Evolutionary conservation across 2,329 filamentous ascomycete species (phyloP).

Genomic region (Seiridium cupressi): DNA sequence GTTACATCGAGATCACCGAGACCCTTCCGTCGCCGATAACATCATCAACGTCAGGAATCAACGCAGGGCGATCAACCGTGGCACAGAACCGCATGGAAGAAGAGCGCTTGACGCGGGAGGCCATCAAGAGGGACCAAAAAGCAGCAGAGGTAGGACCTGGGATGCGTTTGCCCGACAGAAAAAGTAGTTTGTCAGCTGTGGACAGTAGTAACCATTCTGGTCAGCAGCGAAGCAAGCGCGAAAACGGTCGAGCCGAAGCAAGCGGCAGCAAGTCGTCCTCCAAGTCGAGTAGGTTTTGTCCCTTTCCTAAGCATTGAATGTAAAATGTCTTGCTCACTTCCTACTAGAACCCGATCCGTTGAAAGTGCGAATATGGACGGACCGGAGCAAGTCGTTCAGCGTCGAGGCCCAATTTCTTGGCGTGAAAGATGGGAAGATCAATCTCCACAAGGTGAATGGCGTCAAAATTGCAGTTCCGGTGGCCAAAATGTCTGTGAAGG

Average conservation of each 20-base stretch:
- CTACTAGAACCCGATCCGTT: constrained; percentile 72
- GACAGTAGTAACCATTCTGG: constrained; percentile 65
- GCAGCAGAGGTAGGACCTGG: constrained; percentile 74
- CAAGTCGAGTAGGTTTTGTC: constrained; percentile 67
- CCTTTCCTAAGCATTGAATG: not conserved
- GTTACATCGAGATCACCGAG: constrained; percentile 88
- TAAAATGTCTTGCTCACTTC: not conserved
- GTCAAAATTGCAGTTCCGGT: constrained; percentile 98
- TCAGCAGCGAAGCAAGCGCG: constrained; percentile 66
- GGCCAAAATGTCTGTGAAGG: constrained; percentile 90
- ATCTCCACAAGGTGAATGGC: constrained; percentile 95
- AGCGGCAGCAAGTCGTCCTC: constrained; percentile 44
- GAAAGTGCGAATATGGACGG: constrained; percentile 91
- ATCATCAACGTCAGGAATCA: constrained; percentile 42
- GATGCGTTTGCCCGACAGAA: constrained; percentile 72
- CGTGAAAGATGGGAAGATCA: constrained; percentile 92
- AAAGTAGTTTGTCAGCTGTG: constrained; percentile 72
- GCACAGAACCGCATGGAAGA: constrained; percentile 81
- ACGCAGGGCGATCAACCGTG: constrained; percentile 59
- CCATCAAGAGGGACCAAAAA: constrained; percentile 66
- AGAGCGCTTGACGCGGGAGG: constrained; percentile 78
- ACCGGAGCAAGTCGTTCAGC: constrained; percentile 92
- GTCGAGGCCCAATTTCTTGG: constrained; percentile 97
- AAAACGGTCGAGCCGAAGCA: constrained; percentile 60
- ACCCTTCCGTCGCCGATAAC: constrained; percentile 51